These are phyloP conservation scores for Epichloe typhina DNA, from an alignment of 2,329 filamentous ascomycete genomes.

Conservation along the genomic window DNA sequence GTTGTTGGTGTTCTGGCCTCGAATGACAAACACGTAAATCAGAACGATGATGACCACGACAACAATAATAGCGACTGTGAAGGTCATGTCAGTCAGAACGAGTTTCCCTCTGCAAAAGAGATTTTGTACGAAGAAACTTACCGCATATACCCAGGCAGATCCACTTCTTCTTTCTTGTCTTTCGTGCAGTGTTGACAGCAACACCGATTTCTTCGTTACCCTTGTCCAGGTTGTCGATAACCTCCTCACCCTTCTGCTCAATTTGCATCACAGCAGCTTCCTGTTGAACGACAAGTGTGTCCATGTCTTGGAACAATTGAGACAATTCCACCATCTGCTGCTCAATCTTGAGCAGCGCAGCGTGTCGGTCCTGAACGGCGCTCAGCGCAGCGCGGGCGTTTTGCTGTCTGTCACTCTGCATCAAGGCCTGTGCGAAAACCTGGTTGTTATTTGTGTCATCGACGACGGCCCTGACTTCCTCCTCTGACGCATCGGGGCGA, in stretches of 20 bases:
- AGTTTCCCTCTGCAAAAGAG: not conserved
- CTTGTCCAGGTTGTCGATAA: slow-evolving; percentile 70
- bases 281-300: slow-evolving; percentile 74
- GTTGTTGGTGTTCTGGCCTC: slow-evolving; percentile 13
- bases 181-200: slow-evolving; percentile 71
- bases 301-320: slow-evolving; percentile 81
- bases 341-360: slow-evolving; percentile 85
- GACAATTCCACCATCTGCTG: slow-evolving; percentile 76
- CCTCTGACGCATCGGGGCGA: slow-evolving; percentile 63
- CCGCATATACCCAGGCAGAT: slow-evolving; percentile 69
- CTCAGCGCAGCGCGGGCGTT: slow-evolving; percentile 68
- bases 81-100: not conserved
- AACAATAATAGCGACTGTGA: slow-evolving; percentile 35
- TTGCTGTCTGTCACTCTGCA: slow-evolving; percentile 67
- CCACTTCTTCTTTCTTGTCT: slow-evolving; percentile 90
- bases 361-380: slow-evolving; percentile 72
- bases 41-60: slow-evolving; percentile 39
- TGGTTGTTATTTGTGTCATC: slow-evolving; percentile 67
- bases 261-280: slow-evolving; percentile 69
- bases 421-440: slow-evolving; percentile 77
- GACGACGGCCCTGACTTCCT: slow-evolving; percentile 62
- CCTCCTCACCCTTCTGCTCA: slow-evolving; percentile 76
- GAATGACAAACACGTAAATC: slow-evolving; percentile 32
- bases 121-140: slow-evolving; percentile 21
- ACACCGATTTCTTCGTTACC: slow-evolving; percentile 71